Base-by-base conservation (phyloP, 495 filamentous ascomycete species). In the Tetracladium marchalianum region DNA sequence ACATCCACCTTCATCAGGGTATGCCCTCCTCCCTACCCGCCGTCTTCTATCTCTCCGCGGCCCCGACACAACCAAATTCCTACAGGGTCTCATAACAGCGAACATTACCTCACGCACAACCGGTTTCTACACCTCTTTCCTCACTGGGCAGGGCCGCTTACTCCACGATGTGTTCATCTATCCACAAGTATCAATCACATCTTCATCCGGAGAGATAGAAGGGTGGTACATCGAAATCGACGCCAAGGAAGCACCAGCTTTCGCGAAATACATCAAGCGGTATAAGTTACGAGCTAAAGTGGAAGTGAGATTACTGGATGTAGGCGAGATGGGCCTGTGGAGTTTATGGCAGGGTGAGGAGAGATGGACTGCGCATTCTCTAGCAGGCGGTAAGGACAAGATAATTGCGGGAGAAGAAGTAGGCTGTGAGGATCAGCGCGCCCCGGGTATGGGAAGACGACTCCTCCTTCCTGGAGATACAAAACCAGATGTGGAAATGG, bases 161-260 rank as follows among this genome's bases (percentile, higher is more conserved):
- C 68, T 96, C 19, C 77, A 89, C 63, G 92, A 98, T 62, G 84
- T 86, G 19, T 95, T 95, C 66, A 70, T 98, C 24, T 95, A 92
- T 68, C 80, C 80, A 4, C 61, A 73, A 36, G 18, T 39, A 33
- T 61, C 69, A 33, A 36, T 19, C n/a, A 13, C 32, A 53, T 64
- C 39, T 48, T 62, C 6, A 46, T 62, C 12, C 19, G 47, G 38
- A 44, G 51, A 39, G 35, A 41, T 35, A 13, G 55, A 66, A 11
- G 57, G 57, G 16, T 95, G 83, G 73, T 58, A 94, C 35, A 72
- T 97, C 52, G 92, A 98, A 53, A 81, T 87, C 18, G 89, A 94
- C 62, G 78, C 72, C 31, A 62, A 56, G 16, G 77, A 86, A 50
- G 76, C 76, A 0, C 64, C 75, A 7, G 62, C 42, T 7, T 66